phyloP scores from a whole-genome alignment of 345 rosid species.

The Bretschneidera sinensis region DNA sequence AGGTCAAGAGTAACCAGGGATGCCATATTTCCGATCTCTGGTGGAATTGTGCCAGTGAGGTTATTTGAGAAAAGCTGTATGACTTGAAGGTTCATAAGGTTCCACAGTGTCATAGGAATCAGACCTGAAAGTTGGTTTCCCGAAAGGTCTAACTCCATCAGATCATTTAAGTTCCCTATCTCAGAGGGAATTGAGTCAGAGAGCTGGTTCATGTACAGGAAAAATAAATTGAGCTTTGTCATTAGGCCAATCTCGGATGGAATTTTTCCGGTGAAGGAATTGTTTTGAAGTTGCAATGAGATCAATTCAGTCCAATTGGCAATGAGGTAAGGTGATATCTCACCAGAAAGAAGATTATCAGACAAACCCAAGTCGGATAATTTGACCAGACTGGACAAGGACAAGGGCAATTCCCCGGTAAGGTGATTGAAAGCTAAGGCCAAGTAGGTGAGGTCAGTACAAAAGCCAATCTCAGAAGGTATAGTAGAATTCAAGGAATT shows the following conservation, averaged over 20 bases:
- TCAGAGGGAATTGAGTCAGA: conserved; percentile 43
- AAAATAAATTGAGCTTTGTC: conserved; percentile 29
- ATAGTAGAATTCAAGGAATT: conserved; percentile 46
- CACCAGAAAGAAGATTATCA: conserved; percentile 39
- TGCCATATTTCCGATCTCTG: conserved; percentile 48
- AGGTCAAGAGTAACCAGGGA: conserved; percentile 34
- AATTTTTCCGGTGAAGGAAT: conserved; percentile 38
- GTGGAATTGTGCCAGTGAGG: conserved; percentile 50
- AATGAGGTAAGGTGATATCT: conserved; percentile 37
- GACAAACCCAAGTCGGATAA: conserved; percentile 33
- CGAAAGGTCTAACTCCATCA: conserved; percentile 36
- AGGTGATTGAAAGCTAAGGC: conserved; percentile 51
- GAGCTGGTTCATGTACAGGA: conserved; percentile 35
- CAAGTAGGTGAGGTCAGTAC: conserved; percentile 43
- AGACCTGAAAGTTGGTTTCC: conserved; percentile 45
- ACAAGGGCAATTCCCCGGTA: conserved; percentile 43
- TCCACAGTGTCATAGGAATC: conserved; percentile 46
- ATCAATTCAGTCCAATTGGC: conserved; percentile 40
- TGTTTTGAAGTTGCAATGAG: conserved; percentile 51
- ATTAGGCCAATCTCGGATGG: conserved; percentile 43
- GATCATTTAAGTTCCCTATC: conserved; percentile 38
- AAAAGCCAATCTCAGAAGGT: conserved; percentile 52
- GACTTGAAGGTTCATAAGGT: conserved; percentile 27
- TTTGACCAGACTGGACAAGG: conserved; percentile 41
- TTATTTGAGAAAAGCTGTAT: conserved; percentile 46